Conservation (phyloP, 495 filamentous ascomycete genomes). For the Pseudoneurospora amorphoporcata region DNA sequence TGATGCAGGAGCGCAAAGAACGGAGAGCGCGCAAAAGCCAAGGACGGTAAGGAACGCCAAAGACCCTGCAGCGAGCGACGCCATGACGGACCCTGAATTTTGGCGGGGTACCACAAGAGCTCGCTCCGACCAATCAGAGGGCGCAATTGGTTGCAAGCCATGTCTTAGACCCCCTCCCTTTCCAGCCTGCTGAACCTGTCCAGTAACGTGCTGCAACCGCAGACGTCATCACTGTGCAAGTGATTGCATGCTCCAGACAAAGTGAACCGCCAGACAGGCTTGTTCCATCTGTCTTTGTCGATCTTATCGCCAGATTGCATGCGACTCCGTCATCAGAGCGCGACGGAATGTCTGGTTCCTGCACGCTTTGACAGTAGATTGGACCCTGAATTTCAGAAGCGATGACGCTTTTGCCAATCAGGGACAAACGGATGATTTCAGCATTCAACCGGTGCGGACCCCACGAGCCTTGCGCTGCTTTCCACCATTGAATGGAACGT, state of each 20-base stretch:
- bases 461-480: conserved; percentile 41
- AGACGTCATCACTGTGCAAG: conserved; percentile 17
- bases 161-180: conserved; percentile 5
- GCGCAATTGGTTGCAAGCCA: conserved; percentile 1
- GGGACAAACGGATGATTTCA: neutral
- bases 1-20: neutral
- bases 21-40: neutral
- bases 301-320: neutral
- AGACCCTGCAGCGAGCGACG: conserved; percentile 11
- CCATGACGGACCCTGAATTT: conserved; percentile 9
- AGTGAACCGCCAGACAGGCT: neutral
- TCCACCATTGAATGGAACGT: conserved; percentile 62
- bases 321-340: neutral
- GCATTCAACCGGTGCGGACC: conserved; percentile 16
- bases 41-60: neutral
- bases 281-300: neutral
- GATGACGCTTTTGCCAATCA: neutral
- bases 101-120: conserved; percentile 1
- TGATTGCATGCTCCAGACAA: neutral
- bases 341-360: neutral
- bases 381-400: neutral
- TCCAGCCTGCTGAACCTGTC: neutral
- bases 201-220: conserved; percentile 2
- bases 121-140: conserved; percentile 6
- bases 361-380: neutral